Evolutionary conservation across 805 yeast genomes (phyloP).

Genomic region (Torulaspora quercuum): DNA sequence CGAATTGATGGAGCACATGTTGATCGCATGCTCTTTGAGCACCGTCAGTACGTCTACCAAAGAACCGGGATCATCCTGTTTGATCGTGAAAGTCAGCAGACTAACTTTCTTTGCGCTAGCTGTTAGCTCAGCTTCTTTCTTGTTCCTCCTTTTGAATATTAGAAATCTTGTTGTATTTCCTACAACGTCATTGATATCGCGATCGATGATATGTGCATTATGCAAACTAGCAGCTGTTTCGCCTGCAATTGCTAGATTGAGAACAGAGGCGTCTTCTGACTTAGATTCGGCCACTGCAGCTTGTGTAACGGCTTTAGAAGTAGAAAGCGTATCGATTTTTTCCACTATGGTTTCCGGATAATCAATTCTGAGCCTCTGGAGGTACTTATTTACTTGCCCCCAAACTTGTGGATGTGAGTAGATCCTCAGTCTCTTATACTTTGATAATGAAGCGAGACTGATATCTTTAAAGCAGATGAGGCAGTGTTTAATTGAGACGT

Average conservation of each 20-base stretch:
- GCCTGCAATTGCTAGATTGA: constrained; percentile 71
- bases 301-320: constrained; percentile 78
- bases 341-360: constrained; percentile 38
- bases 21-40: constrained; percentile 54
- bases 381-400: constrained; percentile 78
- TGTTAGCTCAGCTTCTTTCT: constrained; percentile 19
- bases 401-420: constrained; percentile 98
- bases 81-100: constrained; percentile 61
- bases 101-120: constrained; percentile 37
- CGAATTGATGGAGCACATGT: constrained; percentile 68
- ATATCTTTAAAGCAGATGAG: constrained; percentile 44
- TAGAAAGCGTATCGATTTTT: constrained; percentile 67
- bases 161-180: constrained; percentile 86
- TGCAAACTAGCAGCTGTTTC: constrained; percentile 60
- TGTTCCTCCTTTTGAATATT: constrained; percentile 48
- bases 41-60: constrained; percentile 60
- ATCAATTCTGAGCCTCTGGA: constrained; percentile 37
- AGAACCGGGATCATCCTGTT: constrained; percentile 69
- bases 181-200: constrained; percentile 64
- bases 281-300: constrained; percentile 37
- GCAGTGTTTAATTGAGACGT: constrained; percentile 79
- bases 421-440: constrained; percentile 48
- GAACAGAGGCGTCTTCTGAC: constrained; percentile 14
- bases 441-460: constrained; percentile 39
- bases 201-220: constrained; percentile 50